Conservation (phyloP, 495 filamentous ascomycete species). For the Xylaria palmicola region DNA sequence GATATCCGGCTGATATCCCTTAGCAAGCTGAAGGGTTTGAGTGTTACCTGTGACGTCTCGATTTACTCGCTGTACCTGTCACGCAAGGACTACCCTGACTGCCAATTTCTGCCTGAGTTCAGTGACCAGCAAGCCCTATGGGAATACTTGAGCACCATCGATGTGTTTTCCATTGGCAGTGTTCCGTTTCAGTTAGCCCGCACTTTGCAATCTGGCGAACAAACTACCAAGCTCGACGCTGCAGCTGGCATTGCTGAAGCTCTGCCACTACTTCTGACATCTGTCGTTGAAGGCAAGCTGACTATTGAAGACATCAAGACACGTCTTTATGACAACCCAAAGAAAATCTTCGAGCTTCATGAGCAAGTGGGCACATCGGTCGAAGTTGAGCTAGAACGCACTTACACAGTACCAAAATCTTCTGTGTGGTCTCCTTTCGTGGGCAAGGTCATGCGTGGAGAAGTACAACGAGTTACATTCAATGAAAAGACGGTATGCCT, state of each 20-base stretch:
- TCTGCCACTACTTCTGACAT: conserved; percentile 74
- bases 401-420: conserved; percentile 57
- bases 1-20: conserved; percentile 79
- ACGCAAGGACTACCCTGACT: conserved; percentile 70
- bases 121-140: conserved; percentile 77
- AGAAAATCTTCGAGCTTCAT: conserved; percentile 83
- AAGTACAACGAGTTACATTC: conserved; percentile 78
- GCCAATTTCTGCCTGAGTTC: conserved; percentile 62
- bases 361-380: conserved; percentile 73
- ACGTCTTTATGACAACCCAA: conserved; percentile 77
- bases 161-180: conserved; percentile 82
- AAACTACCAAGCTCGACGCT: conserved; percentile 35
- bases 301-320: conserved; percentile 70
- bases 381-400: conserved; percentile 72
- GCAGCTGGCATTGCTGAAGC: conserved; percentile 72
- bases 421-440: conserved; percentile 72
- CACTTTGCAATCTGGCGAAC: conserved; percentile 45
- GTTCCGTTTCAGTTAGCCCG: conserved; percentile 75
- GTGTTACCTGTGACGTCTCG: conserved; percentile 82
- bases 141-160: conserved; percentile 74
- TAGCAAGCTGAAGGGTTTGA: conserved; percentile 78
- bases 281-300: conserved; percentile 71
- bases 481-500: conserved; percentile 74
- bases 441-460: conserved; percentile 67
- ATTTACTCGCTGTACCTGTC: conserved; percentile 80